A percentile compares a stretch with the other conserved stretches of the same genome.
Evolutionary conservation across 1,284 basidiomycete species (phyloP).

Genomic region (Hortiboletus rubellus): DNA sequence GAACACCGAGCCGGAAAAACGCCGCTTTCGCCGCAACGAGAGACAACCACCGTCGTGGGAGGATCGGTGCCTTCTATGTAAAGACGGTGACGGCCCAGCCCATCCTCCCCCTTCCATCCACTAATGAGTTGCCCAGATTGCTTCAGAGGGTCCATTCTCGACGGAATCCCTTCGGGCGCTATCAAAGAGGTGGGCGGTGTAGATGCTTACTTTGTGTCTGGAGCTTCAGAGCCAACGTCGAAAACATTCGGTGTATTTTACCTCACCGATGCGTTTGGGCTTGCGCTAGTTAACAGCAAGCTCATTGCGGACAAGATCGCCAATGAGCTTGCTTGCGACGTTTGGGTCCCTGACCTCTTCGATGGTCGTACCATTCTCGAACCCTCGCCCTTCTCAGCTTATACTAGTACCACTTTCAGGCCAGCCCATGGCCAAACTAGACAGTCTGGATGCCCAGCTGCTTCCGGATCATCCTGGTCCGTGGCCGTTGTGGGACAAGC

Average conservation of each 20-base stretch:
- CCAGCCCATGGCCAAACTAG: conserved; percentile 39
- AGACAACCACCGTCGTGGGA: too few relatives aligned
- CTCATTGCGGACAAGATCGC: conserved; percentile 63
- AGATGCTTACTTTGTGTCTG: conserved; percentile 44
- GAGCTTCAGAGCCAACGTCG: conserved; percentile 20
- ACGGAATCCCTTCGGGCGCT: conserved; percentile 43
- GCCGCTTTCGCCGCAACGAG: too few relatives aligned
- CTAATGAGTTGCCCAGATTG: conserved; percentile 42
- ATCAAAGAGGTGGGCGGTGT: conserved; percentile 35
- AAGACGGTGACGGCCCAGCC: background rate
- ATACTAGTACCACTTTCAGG: conserved; percentile 33
- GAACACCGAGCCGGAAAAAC: too few relatives aligned
- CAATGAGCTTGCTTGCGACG: conserved; percentile 52
- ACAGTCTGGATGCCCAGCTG: conserved; percentile 35
- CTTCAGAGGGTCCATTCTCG: conserved; percentile 39
- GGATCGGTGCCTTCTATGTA: too few relatives aligned
- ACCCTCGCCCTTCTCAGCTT: background rate
- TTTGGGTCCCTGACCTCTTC: conserved; percentile 62
- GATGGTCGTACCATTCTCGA: conserved; percentile 34
- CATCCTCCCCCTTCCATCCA: background rate
- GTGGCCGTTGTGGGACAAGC: conserved; percentile 34
- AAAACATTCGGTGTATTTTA: conserved; percentile 49
- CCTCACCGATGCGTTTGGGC: conserved; percentile 61
- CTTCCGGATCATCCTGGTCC: conserved; percentile 45
- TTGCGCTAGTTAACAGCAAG: conserved; percentile 57